These are phyloP conservation scores for Dacryopinax spathularia DNA, from an alignment of 768 basidiomycete genomes.

Conservation along the genomic window DNA sequence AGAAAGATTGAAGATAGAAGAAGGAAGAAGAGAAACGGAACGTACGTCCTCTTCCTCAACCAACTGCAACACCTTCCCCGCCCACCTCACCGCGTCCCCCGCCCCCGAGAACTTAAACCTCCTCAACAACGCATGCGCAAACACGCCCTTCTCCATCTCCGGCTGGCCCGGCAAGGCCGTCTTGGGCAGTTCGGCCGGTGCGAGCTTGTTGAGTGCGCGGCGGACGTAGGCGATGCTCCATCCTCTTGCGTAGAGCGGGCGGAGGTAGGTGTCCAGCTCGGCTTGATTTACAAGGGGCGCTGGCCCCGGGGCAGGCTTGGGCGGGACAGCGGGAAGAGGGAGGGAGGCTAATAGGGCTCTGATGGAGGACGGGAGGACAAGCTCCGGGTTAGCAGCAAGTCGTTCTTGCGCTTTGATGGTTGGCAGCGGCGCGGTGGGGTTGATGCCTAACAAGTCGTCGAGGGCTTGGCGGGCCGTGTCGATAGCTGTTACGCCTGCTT, in stretches of 20 bases:
- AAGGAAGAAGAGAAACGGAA: slow-evolving; percentile 1
- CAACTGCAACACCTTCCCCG: neutral
- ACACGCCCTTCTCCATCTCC: neutral
- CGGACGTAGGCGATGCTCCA: neutral
- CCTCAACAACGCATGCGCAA: neutral
- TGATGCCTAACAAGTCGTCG: neutral
- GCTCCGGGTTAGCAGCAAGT: neutral
- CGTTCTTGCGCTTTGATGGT: neutral
- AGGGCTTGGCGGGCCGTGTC: neutral
- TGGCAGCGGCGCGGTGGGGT: neutral
- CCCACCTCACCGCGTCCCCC: neutral
- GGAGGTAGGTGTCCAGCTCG: neutral
- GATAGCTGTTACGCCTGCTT: neutral
- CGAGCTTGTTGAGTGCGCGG: neutral
- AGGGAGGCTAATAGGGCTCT: neutral
- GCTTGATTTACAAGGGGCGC: neutral
- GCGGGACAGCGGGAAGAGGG: neutral
- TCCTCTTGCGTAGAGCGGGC: neutral
- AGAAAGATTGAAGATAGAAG: too few species aligned
- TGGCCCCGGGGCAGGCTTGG: neutral
- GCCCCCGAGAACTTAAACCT: neutral
- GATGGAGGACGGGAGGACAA: neutral
- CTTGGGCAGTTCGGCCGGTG: neutral
- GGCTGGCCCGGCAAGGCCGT: neutral
- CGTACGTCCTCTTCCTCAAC: neutral